Evolutionary conservation across 192 early-diverging fungal genomes (phyloP), one percentile per base, ranked within the genome.

Genomic region (Backusella liffmaniae): DNA sequence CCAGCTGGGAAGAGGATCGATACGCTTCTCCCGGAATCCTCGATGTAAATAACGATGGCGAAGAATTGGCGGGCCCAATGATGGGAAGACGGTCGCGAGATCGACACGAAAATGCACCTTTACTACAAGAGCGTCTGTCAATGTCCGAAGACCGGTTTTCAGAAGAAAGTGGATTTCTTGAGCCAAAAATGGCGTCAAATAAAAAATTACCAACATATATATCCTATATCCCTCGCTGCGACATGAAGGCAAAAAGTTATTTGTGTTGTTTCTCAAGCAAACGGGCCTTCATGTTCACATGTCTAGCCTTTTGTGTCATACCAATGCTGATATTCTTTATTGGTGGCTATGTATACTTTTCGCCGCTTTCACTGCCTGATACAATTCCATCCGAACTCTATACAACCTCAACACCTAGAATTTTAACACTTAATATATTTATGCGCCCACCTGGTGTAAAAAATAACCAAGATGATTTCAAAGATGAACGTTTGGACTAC

Each of bases 391-490:
- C 56, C 23, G 56, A 10, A 4, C 2, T 26, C 23, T 70, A 70
- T 42, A 77, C 16, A 15, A 72, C 59, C 30, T 26, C 51, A 36
- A 12, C 74, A 26, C 78, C 87, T 26, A 87, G 88, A 23, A 74
- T 92, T 30, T 82, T 93, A 34, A 88, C 90, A 51, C 82, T 88
- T 46, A 93, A 92, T 83, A 85, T 93, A 70, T 91, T 91, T 69
- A 89, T 92, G 87, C 83, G 92, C n/a, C 90, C 91, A 26, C 91
- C 91, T 10, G 86, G 88, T 23, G 80, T 93, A n/a, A 86, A 88
- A 56, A 92, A 88, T 76, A 90, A 93, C 82, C 78, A 80, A 37
- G 83, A 84, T 37, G 95, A 96, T 84, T 91, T 90, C 86, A 96
- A 96, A 77, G 87, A 92, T 71, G 87, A 77, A 21, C 89, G 95